These are phyloP conservation scores for Suillus discolor DNA, from an alignment of 768 basidiomycete genomes.

Conservation along the genomic window DNA sequence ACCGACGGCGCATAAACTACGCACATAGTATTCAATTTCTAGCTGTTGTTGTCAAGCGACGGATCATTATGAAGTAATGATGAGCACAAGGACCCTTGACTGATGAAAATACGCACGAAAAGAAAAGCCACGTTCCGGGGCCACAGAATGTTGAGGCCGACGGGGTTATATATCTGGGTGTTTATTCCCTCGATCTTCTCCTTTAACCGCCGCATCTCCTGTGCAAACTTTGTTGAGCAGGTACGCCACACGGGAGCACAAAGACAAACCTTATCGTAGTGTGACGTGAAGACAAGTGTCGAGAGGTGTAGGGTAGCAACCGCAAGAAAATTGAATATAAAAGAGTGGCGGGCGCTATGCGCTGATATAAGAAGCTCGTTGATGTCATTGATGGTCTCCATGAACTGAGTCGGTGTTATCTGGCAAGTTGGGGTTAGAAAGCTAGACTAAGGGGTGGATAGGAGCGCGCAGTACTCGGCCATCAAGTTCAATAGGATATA, in stretches of 20 bases:
- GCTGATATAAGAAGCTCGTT: constrained; percentile 89
- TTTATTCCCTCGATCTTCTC: constrained; percentile 70
- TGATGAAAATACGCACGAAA: constrained; percentile 67
- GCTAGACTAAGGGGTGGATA: not conserved
- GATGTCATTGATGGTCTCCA: constrained; percentile 87
- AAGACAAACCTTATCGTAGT: constrained; percentile 74
- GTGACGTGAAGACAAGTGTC: constrained; percentile 63
- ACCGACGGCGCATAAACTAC: constrained; percentile 31
- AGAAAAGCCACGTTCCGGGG: constrained; percentile 86
- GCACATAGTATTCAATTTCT: constrained; percentile 93
- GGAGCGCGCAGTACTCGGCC: constrained; percentile 75
- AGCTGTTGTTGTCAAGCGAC: constrained; percentile 50
- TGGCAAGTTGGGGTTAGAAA: constrained; percentile 31
- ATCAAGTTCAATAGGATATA: constrained; percentile 91
- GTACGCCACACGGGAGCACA: constrained; percentile 3
- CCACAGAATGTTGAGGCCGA: constrained; percentile 85
- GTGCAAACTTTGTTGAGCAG: constrained; percentile 13
- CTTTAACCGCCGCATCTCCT: constrained; percentile 81
- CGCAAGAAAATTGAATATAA: constrained; percentile 79
- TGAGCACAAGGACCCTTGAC: not conserved
- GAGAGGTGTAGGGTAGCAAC: constrained; percentile 83
- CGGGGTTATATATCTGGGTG: constrained; percentile 74
- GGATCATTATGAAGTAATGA: not conserved
- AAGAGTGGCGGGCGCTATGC: constrained; percentile 71
- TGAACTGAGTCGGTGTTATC: constrained; percentile 91